Evolutionary conservation across 169 alveolate genomes (phyloP), one percentile per base, ranked within the genome.

Genomic region (Toxoplasma gondii): DNA sequence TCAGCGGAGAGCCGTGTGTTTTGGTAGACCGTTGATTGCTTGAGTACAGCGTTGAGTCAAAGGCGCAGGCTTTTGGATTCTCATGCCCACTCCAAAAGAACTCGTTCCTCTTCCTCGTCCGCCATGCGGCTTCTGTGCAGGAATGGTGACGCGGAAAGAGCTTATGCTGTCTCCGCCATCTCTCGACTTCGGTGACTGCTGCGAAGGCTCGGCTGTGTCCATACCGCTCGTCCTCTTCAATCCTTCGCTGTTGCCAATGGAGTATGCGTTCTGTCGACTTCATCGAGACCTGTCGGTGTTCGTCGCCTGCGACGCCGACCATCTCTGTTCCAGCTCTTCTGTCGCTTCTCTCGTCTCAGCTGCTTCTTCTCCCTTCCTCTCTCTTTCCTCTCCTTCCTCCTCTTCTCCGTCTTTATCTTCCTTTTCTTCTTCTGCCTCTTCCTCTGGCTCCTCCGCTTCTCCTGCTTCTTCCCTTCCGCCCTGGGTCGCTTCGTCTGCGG

Each of bases 121-220:
- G n/a, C n/a, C n/a, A n/a, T n/a, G n/a, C n/a, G n/a, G 58, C 12
- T 49, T 49, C 22, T 49, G 58, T 49, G 92, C 93, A 93, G 95
- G 95, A 39, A 90, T 87, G 53, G 69, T 93, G 49, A 93, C 95
- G n/a, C 82, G 80, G 74, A 74, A 54, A 27, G 93, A 93, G 43
- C 39, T 93, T 38, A 53, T 70, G 67, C 81, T 93, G 0, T 87
- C 95, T 53, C 93, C 93, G 31, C 36, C 93, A 27, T 29, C 91
- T 69, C 80, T 93, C 54, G 80, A 87, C 38, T 93, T 93, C 49
- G 95, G 95, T 41, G 31, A 41, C 39, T 87, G 93, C 39, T 70
- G 44, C 36, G 82, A 87, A 36, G 82, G 82, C 49, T 54, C 92
- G 41, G 84, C 93, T 36, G 88, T 91, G 29, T 67, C 70, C 54